These are phyloP conservation scores for Melanogaster broomeanus DNA, from an alignment of 768 basidiomycete genomes.

Conservation along the genomic window DNA sequence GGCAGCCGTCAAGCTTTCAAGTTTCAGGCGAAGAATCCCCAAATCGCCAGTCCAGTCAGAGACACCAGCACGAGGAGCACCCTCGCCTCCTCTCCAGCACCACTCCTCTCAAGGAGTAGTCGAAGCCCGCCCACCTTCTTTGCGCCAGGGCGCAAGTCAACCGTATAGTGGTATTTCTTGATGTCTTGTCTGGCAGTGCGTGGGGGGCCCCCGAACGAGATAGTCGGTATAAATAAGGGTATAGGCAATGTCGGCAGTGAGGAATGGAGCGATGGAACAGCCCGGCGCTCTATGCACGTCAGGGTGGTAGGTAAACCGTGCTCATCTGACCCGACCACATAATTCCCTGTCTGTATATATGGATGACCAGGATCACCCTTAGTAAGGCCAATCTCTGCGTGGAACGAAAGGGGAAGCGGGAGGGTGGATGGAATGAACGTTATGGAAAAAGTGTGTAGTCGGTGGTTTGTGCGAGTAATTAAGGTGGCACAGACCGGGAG, in stretches of 20 bases:
- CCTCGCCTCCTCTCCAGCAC: slow-evolving; percentile 68
- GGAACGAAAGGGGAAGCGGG: slow-evolving; percentile 48
- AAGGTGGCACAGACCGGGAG: slow-evolving; percentile 59
- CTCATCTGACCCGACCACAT: slow-evolving; percentile 58
- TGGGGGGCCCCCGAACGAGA: slow-evolving; percentile 13
- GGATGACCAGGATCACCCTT: slow-evolving; percentile 23
- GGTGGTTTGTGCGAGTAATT: slow-evolving; percentile 67
- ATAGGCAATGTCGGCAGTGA: slow-evolving; percentile 20
- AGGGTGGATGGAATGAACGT: slow-evolving; percentile 65
- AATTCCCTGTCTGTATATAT: slow-evolving; percentile 48
- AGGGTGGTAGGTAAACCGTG: slow-evolving; percentile 64
- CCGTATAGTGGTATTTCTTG: slow-evolving; percentile 23
- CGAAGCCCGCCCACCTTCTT: slow-evolving; percentile 42
- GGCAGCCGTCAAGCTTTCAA: neutral
- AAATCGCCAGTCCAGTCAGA: slow-evolving; percentile 30
- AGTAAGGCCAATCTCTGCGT: slow-evolving; percentile 41
- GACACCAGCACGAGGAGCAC: slow-evolving; percentile 26
- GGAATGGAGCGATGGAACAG: slow-evolving; percentile 26
- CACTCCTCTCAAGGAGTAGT: slow-evolving; percentile 55
- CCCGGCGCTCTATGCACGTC: slow-evolving; percentile 49
- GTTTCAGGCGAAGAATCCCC: slow-evolving; percentile 32
- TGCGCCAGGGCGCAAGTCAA: slow-evolving; percentile 34
- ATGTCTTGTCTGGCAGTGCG: slow-evolving; percentile 32
- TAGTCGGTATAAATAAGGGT: slow-evolving; percentile 30
- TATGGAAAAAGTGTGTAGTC: slow-evolving; percentile 62